phyloP scores from a whole-genome alignment of 2,329 filamentous ascomycete species.

The Myrmaecium sp. region DNA sequence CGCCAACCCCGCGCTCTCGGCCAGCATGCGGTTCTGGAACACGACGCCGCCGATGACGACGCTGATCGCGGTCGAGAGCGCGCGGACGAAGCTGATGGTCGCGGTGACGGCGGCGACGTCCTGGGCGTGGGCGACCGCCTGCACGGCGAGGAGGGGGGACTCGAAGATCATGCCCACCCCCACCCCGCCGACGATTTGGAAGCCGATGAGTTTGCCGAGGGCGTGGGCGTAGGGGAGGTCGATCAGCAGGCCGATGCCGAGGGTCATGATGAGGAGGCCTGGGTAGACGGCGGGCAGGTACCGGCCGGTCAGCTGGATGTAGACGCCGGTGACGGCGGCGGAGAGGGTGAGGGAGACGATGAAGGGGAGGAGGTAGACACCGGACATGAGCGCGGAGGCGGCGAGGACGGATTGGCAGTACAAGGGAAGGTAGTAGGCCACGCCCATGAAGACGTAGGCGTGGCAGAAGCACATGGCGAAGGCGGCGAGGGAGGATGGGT shows the following conservation, averaged over 20 bases:
- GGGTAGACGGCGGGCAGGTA: conserved; percentile 23
- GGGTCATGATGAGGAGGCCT: conserved; percentile 14
- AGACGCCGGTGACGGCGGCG: conserved; percentile 29
- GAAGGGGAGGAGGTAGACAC: conserved; percentile 45
- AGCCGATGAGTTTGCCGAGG: conserved; percentile 24
- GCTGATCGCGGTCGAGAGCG: conserved; percentile 28
- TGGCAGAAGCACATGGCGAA: conserved; percentile 33
- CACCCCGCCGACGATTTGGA: conserved; percentile 33
- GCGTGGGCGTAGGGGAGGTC: conserved; percentile 13
- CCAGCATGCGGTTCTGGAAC: conserved; percentile 40
- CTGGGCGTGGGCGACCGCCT: conserved; percentile 32
- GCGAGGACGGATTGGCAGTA: conserved; percentile 54
- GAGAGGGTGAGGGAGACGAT: conserved; percentile 27
- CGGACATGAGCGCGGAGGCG: conserved; percentile 42
- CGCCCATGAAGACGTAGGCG: conserved; percentile 44
- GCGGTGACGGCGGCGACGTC: conserved; percentile 36
- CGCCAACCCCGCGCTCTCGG: too few relatives aligned
- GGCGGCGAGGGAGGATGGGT: conserved; percentile 38
- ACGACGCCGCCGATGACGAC: conserved; percentile 34
- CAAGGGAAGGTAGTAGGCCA: conserved; percentile 54
- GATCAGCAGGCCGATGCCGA: conserved; percentile 20
- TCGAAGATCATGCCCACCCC: conserved; percentile 37
- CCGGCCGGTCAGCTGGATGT: conserved; percentile 27
- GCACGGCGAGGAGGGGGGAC: conserved; percentile 38
- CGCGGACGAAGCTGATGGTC: conserved; percentile 31